Evolutionary conservation across 2,329 filamentous ascomycete genomes (phyloP).

Genomic region (Coniochaeta prunicola): DNA sequence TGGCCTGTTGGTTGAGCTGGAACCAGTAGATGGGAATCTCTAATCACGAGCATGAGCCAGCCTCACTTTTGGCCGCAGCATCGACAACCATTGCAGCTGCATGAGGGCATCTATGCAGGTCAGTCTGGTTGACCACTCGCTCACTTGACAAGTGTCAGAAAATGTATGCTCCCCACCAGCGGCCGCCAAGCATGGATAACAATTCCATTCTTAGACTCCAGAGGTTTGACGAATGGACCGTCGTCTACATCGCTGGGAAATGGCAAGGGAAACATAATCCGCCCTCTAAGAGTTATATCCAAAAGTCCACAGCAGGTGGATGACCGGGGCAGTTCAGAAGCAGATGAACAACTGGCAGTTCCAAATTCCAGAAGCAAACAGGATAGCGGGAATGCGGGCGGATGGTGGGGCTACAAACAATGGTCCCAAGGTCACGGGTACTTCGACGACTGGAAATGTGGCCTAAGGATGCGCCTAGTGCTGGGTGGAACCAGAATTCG

Average conservation of each 20-base stretch:
- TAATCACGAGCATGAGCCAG: slow-evolving; percentile 3
- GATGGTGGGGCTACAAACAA: slow-evolving; percentile 9
- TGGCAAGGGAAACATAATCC: not conserved
- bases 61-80: slow-evolving; percentile 14
- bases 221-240: not conserved
- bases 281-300: not conserved
- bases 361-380: not conserved
- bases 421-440: slow-evolving; percentile 9
- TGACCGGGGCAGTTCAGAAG: not conserved
- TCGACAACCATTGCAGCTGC: slow-evolving; percentile 7
- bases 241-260: not conserved
- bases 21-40: not conserved
- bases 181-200: not conserved
- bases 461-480: not conserved
- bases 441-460: not conserved
- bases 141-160: not conserved
- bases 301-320: not conserved
- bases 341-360: not conserved
- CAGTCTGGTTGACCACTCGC: not conserved
- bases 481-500: not conserved
- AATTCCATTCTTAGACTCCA: not conserved
- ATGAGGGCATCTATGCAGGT: slow-evolving; percentile 10
- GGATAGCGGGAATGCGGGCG: slow-evolving; percentile 1
- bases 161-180: not conserved
- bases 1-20: not conserved